These are phyloP conservation scores for Flaveria ramosissima DNA, from an alignment of 129 eudicot genomes.

Conservation along the genomic window DNA sequence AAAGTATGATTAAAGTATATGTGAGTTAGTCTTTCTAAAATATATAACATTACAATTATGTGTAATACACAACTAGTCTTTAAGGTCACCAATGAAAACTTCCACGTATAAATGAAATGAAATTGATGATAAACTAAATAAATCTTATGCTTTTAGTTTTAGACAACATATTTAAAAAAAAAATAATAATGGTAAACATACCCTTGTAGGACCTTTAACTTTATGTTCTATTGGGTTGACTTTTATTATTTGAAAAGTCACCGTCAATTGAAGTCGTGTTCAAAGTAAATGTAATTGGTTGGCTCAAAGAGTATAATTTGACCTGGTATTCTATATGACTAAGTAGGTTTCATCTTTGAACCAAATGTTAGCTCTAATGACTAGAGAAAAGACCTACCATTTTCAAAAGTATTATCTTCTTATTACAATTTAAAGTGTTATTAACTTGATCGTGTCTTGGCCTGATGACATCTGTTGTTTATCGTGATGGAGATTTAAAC, in stretches of 20 bases:
- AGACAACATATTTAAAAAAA: not conserved
- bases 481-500: no score
- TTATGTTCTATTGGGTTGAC: slow-evolving; percentile 19
- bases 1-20: no score
- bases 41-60: no score
- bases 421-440: not conserved
- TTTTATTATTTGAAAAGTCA: slow-evolving; percentile 25
- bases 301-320: slow-evolving; percentile 24
- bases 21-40: no score
- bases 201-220: slow-evolving; percentile 7
- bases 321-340: slow-evolving; percentile 29
- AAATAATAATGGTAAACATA: not conserved
- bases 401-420: not conserved
- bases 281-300: slow-evolving; percentile 29
- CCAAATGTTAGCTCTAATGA: slow-evolving; percentile 11
- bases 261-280: slow-evolving; percentile 37
- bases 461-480: no score
- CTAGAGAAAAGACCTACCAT: not conserved
- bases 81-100: not conserved
- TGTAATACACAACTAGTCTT: not conserved
- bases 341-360: not conserved
- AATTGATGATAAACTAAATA: not conserved
- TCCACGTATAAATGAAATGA: not conserved
- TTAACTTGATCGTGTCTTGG: not conserved
- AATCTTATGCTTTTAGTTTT: not conserved